Conservation (phyloP, 495 filamentous ascomycete species). For the Aspergillus heteromorphus region DNA sequence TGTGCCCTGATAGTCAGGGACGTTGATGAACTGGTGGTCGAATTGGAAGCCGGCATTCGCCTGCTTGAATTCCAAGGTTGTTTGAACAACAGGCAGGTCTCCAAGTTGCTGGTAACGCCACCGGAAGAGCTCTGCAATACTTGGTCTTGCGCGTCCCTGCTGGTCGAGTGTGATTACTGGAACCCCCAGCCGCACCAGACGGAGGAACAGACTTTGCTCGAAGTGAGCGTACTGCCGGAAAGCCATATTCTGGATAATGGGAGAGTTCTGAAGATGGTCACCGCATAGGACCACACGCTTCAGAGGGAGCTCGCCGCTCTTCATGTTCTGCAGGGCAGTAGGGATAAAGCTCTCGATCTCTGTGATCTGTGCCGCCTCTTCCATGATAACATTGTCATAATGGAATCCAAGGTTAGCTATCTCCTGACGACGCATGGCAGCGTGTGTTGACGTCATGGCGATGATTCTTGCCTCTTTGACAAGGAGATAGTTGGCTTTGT, state of each 20-base stretch:
- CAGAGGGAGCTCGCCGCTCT: slow-evolving; percentile 65
- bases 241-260: slow-evolving; percentile 92
- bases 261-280: slow-evolving; percentile 95
- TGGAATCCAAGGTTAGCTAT: slow-evolving; percentile 90
- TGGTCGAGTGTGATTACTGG: slow-evolving; percentile 85
- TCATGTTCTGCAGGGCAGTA: slow-evolving; percentile 74
- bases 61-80: slow-evolving; percentile 61
- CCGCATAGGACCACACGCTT: slow-evolving; percentile 90
- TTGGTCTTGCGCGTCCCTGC: slow-evolving; percentile 83
- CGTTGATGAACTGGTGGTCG: slow-evolving; percentile 96
- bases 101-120: slow-evolving; percentile 86
- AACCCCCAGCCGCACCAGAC: slow-evolving; percentile 83
- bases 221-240: slow-evolving; percentile 94
- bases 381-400: slow-evolving; percentile 98
- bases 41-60: slow-evolving; percentile 91
- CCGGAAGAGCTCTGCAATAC: slow-evolving; percentile 82
- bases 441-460: slow-evolving; percentile 97
- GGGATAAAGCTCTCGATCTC: slow-evolving; percentile 98
- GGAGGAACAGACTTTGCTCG: slow-evolving; percentile 90
- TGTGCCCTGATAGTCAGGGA: slow-evolving; percentile 84
- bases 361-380: slow-evolving; percentile 97
- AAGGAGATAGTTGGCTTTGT: slow-evolving; percentile 93
- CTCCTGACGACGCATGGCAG: slow-evolving; percentile 92
- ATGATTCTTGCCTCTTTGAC: slow-evolving; percentile 93
- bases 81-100: slow-evolving; percentile 69